Percentiles rank a stretch among this genome's conserved stretches.
Evolutionary conservation across 2,329 filamentous ascomycete species (phyloP).

Genomic region (Aspergillus novoparasiticus): DNA sequence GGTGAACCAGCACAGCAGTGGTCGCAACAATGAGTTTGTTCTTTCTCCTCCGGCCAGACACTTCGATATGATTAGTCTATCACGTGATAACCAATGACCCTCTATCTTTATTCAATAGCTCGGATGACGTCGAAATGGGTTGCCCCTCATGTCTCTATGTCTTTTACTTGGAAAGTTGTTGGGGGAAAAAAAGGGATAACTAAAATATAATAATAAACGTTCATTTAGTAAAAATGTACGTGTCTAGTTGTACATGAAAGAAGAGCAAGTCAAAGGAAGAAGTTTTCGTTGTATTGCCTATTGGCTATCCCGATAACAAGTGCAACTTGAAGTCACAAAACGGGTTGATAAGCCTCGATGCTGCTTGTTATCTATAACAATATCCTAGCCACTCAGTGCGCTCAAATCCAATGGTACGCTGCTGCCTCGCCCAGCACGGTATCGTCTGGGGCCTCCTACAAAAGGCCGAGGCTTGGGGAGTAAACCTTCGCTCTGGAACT

Average conservation of each 20-base stretch:
- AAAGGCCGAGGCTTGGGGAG: slow-evolving; percentile 87
- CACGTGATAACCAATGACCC: neutral
- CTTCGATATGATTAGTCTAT: neutral
- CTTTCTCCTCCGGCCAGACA: neutral
- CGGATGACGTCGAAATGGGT: neutral
- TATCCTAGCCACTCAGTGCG: slow-evolving; percentile 35
- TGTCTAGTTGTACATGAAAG: neutral
- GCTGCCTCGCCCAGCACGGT: slow-evolving; percentile 87
- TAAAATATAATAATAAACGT: neutral
- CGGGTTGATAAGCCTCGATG: neutral
- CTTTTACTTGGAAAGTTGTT: neutral
- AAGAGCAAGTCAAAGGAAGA: neutral
- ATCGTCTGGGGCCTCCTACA: slow-evolving; percentile 71
- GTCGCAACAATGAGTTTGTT: neutral
- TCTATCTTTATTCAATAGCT: neutral
- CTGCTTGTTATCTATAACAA: neutral
- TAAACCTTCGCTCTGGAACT: slow-evolving; percentile 78
- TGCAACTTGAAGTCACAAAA: neutral
- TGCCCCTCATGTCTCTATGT: neutral
- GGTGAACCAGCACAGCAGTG: slow-evolving; percentile 3
- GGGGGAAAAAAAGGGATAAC: no score
- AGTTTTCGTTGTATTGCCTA: slow-evolving; percentile 7
- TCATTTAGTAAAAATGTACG: neutral
- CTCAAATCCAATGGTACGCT: slow-evolving; percentile 87
- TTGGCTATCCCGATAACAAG: slow-evolving; percentile 3